A percentile compares a stretch with the other conserved stretches of the same genome.
These are phyloP conservation scores for Neopestalotiopsis rosae DNA, from an alignment of 2,329 filamentous ascomycete species.

Conservation along the genomic window DNA sequence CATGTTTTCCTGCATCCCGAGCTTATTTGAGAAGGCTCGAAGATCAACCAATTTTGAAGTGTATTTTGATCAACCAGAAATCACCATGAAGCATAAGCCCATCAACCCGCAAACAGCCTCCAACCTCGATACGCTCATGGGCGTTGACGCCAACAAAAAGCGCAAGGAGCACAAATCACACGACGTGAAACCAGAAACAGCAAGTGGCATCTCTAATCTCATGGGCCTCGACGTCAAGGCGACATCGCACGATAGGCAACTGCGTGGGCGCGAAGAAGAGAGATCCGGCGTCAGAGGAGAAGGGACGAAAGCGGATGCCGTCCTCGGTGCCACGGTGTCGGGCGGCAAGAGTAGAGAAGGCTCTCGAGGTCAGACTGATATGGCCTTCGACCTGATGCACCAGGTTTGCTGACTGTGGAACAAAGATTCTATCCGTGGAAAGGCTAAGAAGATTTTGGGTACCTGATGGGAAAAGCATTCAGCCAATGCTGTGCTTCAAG, in stretches of 20 bases:
- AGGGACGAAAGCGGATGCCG: not conserved
- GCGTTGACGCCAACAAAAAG: slow-evolving; percentile 6
- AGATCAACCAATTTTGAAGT: not conserved
- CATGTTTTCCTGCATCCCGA: too few relatives aligned
- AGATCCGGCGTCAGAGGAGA: not conserved
- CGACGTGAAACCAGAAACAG: slow-evolving; percentile 4
- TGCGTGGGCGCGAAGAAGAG: not conserved
- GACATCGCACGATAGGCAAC: not conserved
- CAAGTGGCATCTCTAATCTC: not conserved
- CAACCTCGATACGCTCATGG: slow-evolving; percentile 6
- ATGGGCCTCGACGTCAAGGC: slow-evolving; percentile 5
- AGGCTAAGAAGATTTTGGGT: not conserved
- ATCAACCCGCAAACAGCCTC: not conserved
- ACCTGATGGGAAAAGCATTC: not conserved
- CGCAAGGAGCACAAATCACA: not conserved
- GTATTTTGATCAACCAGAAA: not conserved
- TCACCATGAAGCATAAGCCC: not conserved
- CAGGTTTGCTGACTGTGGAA: not conserved
- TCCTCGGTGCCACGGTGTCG: not conserved
- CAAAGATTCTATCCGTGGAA: not conserved
- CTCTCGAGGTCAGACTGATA: not conserved
- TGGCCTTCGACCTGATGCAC: not conserved
- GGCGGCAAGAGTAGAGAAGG: not conserved
- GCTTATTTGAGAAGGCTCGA: too few relatives aligned
- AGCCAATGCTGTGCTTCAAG: not conserved